Percentiles rank a stretch among this genome's conserved stretches.
These are phyloP conservation scores for Miamiensis avidus DNA, from an alignment of 169 alveolate species.

Conservation along the genomic window DNA sequence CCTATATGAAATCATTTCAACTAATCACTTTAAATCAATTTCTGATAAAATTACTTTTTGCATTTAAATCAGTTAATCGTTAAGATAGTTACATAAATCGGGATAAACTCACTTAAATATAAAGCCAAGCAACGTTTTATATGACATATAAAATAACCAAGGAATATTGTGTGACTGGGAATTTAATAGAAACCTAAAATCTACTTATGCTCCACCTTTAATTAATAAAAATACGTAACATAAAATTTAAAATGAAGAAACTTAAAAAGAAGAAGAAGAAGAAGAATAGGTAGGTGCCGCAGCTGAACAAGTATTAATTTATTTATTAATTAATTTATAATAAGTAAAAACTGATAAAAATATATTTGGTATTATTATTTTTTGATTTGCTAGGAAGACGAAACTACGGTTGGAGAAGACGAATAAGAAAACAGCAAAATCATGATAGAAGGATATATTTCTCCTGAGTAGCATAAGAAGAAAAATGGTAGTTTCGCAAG, in stretches of 20 bases:
- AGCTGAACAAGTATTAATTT: background rate
- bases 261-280: background rate
- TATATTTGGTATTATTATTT: background rate
- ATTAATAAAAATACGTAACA: no score
- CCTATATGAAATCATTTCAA: background rate
- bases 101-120: background rate
- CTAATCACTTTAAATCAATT: background rate
- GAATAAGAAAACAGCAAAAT: background rate
- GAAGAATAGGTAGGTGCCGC: background rate
- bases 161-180: background rate
- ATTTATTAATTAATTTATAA: no score
- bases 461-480: background rate
- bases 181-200: no score
- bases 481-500: background rate
- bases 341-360: background rate
- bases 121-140: background rate
- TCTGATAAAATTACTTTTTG: background rate
- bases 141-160: background rate
- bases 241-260: no score
- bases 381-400: background rate
- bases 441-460: background rate
- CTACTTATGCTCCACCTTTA: no score
- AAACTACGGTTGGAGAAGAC: background rate
- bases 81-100: background rate
- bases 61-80: background rate